Evolutionary conservation across 192 early-diverging fungal species (phyloP), one percentile per base, ranked within the genome.

Genomic region (Paraglomus occultum): DNA sequence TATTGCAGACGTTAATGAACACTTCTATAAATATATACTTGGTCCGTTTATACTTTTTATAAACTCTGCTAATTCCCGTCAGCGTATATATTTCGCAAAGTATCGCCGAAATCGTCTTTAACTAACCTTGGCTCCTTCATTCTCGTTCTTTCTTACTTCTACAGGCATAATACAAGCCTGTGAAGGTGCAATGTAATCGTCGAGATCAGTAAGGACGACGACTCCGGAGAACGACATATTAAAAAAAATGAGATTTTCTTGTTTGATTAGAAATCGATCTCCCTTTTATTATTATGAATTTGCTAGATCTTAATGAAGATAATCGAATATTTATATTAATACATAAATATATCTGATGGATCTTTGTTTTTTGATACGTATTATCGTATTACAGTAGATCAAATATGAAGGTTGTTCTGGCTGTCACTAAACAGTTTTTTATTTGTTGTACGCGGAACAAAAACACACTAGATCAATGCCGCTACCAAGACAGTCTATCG

Each of bases 81-180:
- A 47, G 38, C 49, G 10, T 8, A 44, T 10, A 10, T 14, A 14
- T 11, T n/a, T 15, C 64, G 51, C 31, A 44, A 11, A 20, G 57
- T 12, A 43, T 7, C 22, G 39, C 4, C 12, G 31, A 52, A 14
- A 50, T 14, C 20, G 0, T 45, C 31, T 14, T 15, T 39, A 52
- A 44, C 71, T 54, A 53, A 80, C 87, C 67, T 69, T n/a, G 51
- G 82, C 64, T 23, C 73, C 51, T 15, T 51, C 70, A 8, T 66
- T 54, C 5, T 82, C 73, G 3, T 82, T 83, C 75, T 92, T 93
- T 70, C 88, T 81, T 15, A 91, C 81, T 63, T 93, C 87, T 1
- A 94, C 91, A 0, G 97, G 97, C 71, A 96, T 97, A 58, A 99
- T 95, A 82, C 97, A 99, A 53, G 92, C 95, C 75, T 97, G 95